Percentiles rank a stretch among this genome's conserved stretches.
Evolutionary conservation across 306 rosid genomes (phyloP).

Genomic region (Cyamopsis tetragonoloba): DNA sequence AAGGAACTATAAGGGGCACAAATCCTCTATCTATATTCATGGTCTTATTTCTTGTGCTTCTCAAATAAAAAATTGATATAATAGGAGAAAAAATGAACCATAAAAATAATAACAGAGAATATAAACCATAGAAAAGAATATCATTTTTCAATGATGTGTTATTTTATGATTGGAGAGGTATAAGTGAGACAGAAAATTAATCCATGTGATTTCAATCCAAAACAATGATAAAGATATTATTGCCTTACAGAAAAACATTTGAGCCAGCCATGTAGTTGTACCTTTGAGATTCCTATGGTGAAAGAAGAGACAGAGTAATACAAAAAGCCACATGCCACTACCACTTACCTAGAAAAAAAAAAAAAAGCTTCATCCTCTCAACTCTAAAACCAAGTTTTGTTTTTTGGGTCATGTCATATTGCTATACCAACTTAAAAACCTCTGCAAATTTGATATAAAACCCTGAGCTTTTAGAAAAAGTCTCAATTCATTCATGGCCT

Average conservation of each 20-base stretch:
- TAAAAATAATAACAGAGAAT: too few relatives aligned
- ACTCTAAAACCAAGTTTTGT: background rate
- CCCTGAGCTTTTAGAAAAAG: background rate
- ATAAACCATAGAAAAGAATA: too few relatives aligned
- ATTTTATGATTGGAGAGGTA: too few relatives aligned
- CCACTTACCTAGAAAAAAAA: background rate
- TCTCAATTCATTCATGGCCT: conserved; percentile 30
- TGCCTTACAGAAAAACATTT: background rate
- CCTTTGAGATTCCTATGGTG: conserved; percentile 16
- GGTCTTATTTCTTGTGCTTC: too few relatives aligned
- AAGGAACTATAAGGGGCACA: too few relatives aligned
- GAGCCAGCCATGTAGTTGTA: background rate
- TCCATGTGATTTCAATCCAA: too few relatives aligned
- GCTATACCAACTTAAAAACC: conserved; percentile 16
- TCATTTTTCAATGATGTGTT: too few relatives aligned
- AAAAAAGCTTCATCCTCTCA: background rate
- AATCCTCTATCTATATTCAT: too few relatives aligned
- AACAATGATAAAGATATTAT: background rate
- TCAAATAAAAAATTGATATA: too few relatives aligned
- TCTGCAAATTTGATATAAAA: background rate
- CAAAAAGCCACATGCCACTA: background rate
- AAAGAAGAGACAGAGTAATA: conserved; percentile 1
- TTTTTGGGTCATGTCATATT: background rate
- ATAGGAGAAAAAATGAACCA: too few relatives aligned
- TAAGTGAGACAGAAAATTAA: too few relatives aligned